Base-by-base conservation (phyloP, 75 land plant genomes). In the Selaginella moellendorffii region DNA sequence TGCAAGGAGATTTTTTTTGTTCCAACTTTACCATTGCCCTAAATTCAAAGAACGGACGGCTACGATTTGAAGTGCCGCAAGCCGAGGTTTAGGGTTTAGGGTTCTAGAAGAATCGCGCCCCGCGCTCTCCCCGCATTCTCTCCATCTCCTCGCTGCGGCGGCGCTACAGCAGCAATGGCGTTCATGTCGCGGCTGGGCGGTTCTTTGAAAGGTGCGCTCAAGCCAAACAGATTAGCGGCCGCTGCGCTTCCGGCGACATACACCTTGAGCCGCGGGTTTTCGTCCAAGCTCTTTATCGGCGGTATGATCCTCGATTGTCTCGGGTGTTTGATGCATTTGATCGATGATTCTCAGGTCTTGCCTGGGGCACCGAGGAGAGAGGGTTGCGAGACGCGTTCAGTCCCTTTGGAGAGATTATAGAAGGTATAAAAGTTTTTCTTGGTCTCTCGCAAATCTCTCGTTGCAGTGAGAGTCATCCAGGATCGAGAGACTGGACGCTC, bases 401-500 rank as follows among this genome's bases (percentile, higher is more conserved):
- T 9, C 23, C 54, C 42, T 86, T 70, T 78, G 90, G 90, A 0
- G 78, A 81, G 53, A 80, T 86, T 0, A 27, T 25, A 53, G 90
- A 86, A 62, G 89, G 85, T 85, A 63, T 56, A 24, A 5, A 5
- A 36, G 46, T 36, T 36, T 14, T 36, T 36, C 5, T 36, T 36
- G 46, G 5, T 36, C 14, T 36, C 10, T 36, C 5, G 46, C 14
- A 14, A 36, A 36, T 36, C 46, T 36, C 5, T 36, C 5, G 46
- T 0, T 64, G 66, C 82, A 86, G 90, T 81, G 24, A 81, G 70
- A 29, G 76, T 86, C 51, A 84, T 86, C 31, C 67, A 64, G 29
- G 90, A 86, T 52, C 78, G 90, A 66, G 90, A 86, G 29, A 78
- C 74, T 63, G 90, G 90, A 26, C 76, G 80, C 65, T 86, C 90